Evolutionary conservation across 2,329 filamentous ascomycete species (phyloP).

Genomic region (Paraconiothyrium brasiliense): DNA sequence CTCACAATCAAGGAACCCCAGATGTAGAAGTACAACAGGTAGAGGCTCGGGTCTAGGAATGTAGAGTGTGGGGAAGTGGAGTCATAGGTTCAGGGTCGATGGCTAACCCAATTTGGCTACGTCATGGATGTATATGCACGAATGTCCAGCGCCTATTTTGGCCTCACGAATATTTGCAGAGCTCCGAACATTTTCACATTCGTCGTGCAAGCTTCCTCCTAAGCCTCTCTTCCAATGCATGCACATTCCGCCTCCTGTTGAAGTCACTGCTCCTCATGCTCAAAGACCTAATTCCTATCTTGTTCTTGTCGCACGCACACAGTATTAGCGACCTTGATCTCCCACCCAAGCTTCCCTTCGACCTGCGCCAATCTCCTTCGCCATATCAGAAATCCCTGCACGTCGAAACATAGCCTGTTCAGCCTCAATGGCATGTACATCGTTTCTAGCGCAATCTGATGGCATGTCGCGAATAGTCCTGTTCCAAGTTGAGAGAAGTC

Average conservation of each 20-base stretch:
- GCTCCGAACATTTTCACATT: not conserved
- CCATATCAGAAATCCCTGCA: slow-evolving; percentile 18
- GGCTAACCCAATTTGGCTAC: not conserved
- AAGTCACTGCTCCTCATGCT: not conserved
- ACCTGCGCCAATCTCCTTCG: not conserved
- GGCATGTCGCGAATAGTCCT: slow-evolving; percentile 26
- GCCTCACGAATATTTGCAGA: not conserved
- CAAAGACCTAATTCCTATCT: not conserved
- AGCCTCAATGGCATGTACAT: slow-evolving; percentile 21
- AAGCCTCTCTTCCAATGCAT: not conserved
- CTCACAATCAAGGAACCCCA: no score
- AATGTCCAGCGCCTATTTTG: not conserved
- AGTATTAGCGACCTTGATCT: not conserved
- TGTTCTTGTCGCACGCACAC: not conserved
- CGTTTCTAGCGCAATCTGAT: slow-evolving; percentile 24
- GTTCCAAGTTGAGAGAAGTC: slow-evolving; percentile 23
- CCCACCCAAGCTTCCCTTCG: not conserved
- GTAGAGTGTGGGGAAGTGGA: slow-evolving; percentile 3
- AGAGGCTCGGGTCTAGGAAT: not conserved
- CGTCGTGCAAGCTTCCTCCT: not conserved
- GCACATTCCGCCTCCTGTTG: not conserved
- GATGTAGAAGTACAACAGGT: not conserved
- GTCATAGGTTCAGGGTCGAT: not conserved
- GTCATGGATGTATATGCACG: not conserved
- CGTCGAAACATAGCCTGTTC: slow-evolving; percentile 23